Evolutionary conservation across 352 stramenopile genomes (phyloP), one percentile per base, ranked within the genome.

Genomic region (Phytophthora capsici): DNA sequence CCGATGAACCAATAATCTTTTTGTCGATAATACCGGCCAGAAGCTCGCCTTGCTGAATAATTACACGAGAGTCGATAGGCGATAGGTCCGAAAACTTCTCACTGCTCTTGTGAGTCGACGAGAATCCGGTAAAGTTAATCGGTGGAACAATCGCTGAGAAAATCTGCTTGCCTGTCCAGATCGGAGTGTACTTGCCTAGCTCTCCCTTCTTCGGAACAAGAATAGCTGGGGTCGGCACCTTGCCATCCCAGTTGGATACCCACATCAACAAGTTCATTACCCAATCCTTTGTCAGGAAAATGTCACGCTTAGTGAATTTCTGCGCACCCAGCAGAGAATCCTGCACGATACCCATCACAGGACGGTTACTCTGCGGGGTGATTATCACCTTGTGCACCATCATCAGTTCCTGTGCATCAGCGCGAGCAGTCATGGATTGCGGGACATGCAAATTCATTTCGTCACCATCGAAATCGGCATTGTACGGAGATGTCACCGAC

Each of bases 401-500:
- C 97, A 99, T 99, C 57, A 99, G 89, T 57, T 99, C 86, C 69
- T 99, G 93, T 7, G 95, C 95, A 78, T 99, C 98, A 14, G 98
- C 97, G 62, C 95, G 87, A 53, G 98, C 98, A 30, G 97, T 92
- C 58, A 99, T 85, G n/a, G 93, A 98, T 84, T 99, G 98, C 37
- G 95, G 96, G 4, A 98, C 91, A 78, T 98, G 95, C 57, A 99
- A 83, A 78, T 99, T 99, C 98, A 99, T 99, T 80, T 99, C 97
- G 73, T 99, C 98, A 48, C 98, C 98, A 88, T 99, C 98, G 69
- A 99, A 99, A 91, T 99, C 98, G 59, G 98, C 98, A 76, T 99
- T 99, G 84, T 99, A 99, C 26, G 98, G 98, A 19, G 96, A 96
- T 5, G 98, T 99, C 16, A 97, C 89, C 40, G 91, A 98, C 52